Conservation (phyloP, 495 filamentous ascomycete genomes). For the Aspergillus ostianus region DNA sequence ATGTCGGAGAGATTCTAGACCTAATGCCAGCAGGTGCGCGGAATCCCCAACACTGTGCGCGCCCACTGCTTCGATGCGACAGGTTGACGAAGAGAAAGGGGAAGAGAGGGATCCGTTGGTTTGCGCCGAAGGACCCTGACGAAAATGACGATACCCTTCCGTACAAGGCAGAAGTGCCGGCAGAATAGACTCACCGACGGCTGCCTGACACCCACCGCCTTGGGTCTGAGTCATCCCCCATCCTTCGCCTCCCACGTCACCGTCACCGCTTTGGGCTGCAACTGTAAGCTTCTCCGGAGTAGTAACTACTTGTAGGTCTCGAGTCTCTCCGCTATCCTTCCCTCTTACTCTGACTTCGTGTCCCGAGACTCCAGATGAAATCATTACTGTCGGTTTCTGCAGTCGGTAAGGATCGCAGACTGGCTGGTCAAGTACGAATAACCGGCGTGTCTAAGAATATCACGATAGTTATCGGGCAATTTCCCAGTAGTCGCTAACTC, state of each 20-base stretch:
- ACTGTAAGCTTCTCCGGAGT: no score
- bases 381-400: not conserved
- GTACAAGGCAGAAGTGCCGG: not conserved
- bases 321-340: no score
- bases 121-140: no score
- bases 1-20: not conserved
- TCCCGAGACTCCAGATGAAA: not conserved
- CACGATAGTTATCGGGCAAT: not conserved
- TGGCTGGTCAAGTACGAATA: no score
- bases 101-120: no score
- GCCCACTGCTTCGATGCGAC: not conserved
- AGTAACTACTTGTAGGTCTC: no score
- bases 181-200: slow-evolving; percentile 6
- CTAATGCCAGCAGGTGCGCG: not conserved
- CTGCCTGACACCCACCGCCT: slow-evolving; percentile 3
- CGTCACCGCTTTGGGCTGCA: no score
- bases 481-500: not conserved
- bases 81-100: not conserved
- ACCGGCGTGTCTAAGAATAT: not conserved
- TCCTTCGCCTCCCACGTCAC: not conserved
- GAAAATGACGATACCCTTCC: no score
- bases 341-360: no score
- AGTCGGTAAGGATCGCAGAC: not conserved
- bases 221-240: not conserved
- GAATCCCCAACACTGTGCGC: not conserved